Percentiles rank a stretch among this genome's conserved stretches.
These are phyloP conservation scores for Metschnikowia proteae DNA, from an alignment of 805 yeast genomes.

Conservation along the genomic window DNA sequence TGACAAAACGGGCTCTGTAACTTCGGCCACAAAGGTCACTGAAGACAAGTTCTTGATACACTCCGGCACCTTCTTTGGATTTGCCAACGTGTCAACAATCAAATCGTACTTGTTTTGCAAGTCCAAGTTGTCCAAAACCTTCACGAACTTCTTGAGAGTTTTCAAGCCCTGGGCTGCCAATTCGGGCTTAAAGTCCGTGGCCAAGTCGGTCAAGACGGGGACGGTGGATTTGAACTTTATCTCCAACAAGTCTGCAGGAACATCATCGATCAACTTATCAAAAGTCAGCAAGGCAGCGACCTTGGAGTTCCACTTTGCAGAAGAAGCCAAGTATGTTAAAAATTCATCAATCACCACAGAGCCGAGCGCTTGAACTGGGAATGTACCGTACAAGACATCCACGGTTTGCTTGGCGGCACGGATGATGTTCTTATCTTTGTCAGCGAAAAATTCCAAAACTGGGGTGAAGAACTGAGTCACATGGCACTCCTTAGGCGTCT, in stretches of 20 bases:
- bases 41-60: conserved; percentile 87
- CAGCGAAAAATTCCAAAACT: conserved; percentile 72
- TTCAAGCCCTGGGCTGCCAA: conserved; percentile 79
- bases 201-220: conserved; percentile 81
- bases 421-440: conserved; percentile 82
- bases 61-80: conserved; percentile 83
- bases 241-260: conserved; percentile 84
- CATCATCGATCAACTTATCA: conserved; percentile 71
- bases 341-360: conserved; percentile 63
- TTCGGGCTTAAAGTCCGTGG: conserved; percentile 97
- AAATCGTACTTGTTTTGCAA: conserved; percentile 76
- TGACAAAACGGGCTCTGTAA: conserved; percentile 91
- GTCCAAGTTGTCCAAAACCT: conserved; percentile 88
- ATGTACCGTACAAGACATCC: conserved; percentile 64
- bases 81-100: conserved; percentile 84
- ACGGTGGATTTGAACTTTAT: conserved; percentile 71
- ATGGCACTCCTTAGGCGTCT: conserved; percentile 72
- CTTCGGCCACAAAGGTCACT: conserved; percentile 97
- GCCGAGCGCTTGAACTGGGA: conserved; percentile 75
- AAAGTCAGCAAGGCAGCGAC: conserved; percentile 70
- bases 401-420: conserved; percentile 81
- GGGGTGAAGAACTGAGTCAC: conserved; percentile 58
- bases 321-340: conserved; percentile 60
- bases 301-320: conserved; percentile 94
- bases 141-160: conserved; percentile 66